Percentiles rank a stretch among this genome's conserved stretches.
Evolutionary conservation across 345 rosid genomes (phyloP).

Genomic region (Gossypium raimondii): DNA sequence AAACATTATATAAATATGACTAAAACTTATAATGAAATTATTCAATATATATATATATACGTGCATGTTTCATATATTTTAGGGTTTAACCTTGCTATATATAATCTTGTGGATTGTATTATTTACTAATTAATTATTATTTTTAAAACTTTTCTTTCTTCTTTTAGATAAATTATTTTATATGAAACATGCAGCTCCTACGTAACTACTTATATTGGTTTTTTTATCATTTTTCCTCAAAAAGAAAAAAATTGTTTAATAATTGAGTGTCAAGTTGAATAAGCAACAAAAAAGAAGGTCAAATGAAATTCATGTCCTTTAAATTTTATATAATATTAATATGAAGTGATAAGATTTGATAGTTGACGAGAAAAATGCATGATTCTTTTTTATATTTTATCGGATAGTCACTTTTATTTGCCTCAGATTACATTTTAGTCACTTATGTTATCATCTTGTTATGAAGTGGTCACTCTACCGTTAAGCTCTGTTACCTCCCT

Average conservation of each 20-base stretch:
- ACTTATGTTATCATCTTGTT: too few species aligned
- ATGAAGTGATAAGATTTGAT: constrained; percentile 2
- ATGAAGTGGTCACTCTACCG: too few species aligned
- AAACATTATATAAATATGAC: too few species aligned
- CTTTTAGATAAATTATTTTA: constrained; percentile 3
- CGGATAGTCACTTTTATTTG: too few species aligned
- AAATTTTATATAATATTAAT: neutral
- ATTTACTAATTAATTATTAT: neutral
- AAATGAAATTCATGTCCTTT: neutral
- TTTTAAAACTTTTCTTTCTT: neutral
- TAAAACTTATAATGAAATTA: too few species aligned
- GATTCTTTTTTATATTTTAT: too few species aligned
- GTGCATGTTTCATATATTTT: neutral
- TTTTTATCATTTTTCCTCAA: neutral
- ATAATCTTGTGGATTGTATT: neutral
- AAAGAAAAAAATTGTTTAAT: neutral
- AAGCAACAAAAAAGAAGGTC: neutral
- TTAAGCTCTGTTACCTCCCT: too few species aligned
- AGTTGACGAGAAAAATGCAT: neutral
- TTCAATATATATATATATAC: neutral
- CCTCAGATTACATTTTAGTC: too few species aligned
- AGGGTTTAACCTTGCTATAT: neutral
- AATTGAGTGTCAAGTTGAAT: neutral
- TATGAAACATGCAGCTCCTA: neutral
- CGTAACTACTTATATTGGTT: neutral